phyloP scores from a whole-genome alignment of 805 yeast species.

The Wickerhamiella cacticola region DNA sequence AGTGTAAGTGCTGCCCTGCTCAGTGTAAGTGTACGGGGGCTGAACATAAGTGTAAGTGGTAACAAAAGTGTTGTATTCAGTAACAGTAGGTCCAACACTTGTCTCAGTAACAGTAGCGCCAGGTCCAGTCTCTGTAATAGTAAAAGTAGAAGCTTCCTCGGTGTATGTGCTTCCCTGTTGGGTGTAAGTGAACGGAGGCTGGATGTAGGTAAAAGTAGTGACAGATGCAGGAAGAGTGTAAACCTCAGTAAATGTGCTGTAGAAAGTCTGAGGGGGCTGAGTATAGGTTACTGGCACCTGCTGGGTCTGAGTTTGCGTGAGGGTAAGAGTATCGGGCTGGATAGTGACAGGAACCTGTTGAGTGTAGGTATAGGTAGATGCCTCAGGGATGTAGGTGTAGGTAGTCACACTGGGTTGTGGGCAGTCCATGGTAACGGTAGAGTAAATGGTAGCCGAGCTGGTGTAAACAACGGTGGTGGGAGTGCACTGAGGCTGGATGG shows the following conservation, averaged over 20 bases:
- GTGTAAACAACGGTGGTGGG: constrained; percentile 5
- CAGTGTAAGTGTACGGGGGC: constrained; percentile 3
- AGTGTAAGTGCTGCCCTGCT: not conserved
- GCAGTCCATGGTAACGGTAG: constrained; percentile 10
- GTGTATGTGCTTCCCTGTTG: not conserved
- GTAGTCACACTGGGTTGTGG: constrained; percentile 2
- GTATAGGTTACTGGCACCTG: not conserved
- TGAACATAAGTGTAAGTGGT: constrained; percentile 4
- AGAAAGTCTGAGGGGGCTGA: not conserved
- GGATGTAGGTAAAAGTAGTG: constrained; percentile 2
- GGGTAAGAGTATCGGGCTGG: not conserved
- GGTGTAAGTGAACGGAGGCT: constrained; percentile 9
- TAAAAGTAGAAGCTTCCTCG: not conserved
- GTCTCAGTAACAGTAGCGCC: not conserved
- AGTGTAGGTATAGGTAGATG: constrained; percentile 7
- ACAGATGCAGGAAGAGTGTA: not conserved
- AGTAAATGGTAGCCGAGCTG: not conserved
- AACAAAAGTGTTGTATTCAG: not conserved
- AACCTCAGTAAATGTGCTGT: constrained; percentile 3
- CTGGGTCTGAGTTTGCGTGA: not conserved
- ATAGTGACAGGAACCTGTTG: not conserved
- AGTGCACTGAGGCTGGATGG: constrained; percentile 6
- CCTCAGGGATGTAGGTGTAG: constrained; percentile 1
- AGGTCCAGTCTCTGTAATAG: constrained; percentile 1
- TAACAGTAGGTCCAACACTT: not conserved